Evolutionary conservation across 257 asterid genomes (phyloP), one percentile per base, ranked within the genome.

Genomic region (Prunella vulgaris): DNA sequence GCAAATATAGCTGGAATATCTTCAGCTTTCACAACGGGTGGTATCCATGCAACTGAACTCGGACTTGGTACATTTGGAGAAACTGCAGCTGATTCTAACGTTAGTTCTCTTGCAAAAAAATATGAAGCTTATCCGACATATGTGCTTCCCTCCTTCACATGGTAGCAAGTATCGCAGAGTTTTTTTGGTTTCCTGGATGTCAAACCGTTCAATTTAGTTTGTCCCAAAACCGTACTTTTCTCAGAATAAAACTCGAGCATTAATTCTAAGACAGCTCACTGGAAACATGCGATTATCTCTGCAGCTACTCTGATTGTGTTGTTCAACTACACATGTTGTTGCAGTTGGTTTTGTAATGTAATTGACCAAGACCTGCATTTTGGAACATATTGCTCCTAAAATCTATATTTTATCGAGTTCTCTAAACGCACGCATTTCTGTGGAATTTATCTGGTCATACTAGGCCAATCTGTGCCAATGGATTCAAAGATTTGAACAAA

Each of bases 31-130:
- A 73, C 84, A 52, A 87, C 95, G 3, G 76, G 95, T 35, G 99
- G 99, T 49, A 78, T 93, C 68, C 99, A 93, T 76, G 91, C 95
- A 27, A 61, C 87, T 46, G 96, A 93, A 75, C 96, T 93, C 40
- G 96, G 96, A 48, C 85, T 88, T 1, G n/a, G 30, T 40, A 74
- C 78, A 59, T 90, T 88, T 25, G 96, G 95, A 75, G 93, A 90
- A 73, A 77, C 78, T 21, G 96, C 88, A 3, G 78, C 83, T 30
- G 82, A 84, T 64, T 73, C 87, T 58, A 77, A 81, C 35, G 80
- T 90, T 67, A 75, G 14, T 37, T 86, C 93, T 53, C 96, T 93
- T 64, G 81, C 92, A 69, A 68, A 73, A 12, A 82, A 80, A 72
- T 77, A 80, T 15, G 84, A 82, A 67, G 97, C 97, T 32, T 78